phyloP scores from a whole-genome alignment of 2,329 filamentous ascomycete genomes.

The Arthrocladium fulminans region DNA sequence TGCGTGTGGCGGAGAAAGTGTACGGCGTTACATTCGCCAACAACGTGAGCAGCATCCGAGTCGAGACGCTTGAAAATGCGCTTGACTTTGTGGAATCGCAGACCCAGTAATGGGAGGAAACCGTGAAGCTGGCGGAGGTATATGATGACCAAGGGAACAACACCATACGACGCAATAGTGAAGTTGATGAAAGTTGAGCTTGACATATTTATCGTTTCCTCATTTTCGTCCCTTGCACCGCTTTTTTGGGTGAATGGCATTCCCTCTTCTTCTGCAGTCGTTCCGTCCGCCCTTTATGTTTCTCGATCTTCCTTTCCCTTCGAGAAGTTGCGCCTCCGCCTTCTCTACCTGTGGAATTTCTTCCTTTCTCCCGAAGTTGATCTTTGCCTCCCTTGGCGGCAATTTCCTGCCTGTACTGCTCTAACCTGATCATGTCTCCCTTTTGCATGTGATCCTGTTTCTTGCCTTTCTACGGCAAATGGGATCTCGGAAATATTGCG shows the following conservation, averaged over 20 bases:
- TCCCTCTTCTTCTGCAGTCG: background rate
- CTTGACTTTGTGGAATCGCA: conserved; percentile 92
- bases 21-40: conserved; percentile 88
- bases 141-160: background rate
- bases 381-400: background rate
- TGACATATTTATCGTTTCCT: too few relatives aligned
- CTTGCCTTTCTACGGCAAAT: too few relatives aligned
- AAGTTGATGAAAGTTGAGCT: too few relatives aligned
- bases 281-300: too few relatives aligned
- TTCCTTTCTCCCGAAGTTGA: background rate
- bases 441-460: too few relatives aligned
- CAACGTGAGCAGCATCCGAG: conserved; percentile 91
- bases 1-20: conserved; percentile 91
- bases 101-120: conserved; percentile 27
- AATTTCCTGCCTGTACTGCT: too few relatives aligned
- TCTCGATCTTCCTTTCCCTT: background rate
- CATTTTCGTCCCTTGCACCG: too few relatives aligned
- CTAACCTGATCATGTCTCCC: too few relatives aligned
- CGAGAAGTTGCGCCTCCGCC: background rate
- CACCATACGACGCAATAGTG: background rate
- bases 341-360: background rate
- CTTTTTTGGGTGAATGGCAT: too few relatives aligned
- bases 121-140: too few relatives aligned
- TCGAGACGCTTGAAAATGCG: conserved; percentile 77
- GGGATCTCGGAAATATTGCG: too few relatives aligned